A percentile compares a stretch with the other conserved stretches of the same genome.
These are phyloP conservation scores for Creolimax fragrantissima DNA, from an alignment of 78 protist genomes.

Conservation along the genomic window DNA sequence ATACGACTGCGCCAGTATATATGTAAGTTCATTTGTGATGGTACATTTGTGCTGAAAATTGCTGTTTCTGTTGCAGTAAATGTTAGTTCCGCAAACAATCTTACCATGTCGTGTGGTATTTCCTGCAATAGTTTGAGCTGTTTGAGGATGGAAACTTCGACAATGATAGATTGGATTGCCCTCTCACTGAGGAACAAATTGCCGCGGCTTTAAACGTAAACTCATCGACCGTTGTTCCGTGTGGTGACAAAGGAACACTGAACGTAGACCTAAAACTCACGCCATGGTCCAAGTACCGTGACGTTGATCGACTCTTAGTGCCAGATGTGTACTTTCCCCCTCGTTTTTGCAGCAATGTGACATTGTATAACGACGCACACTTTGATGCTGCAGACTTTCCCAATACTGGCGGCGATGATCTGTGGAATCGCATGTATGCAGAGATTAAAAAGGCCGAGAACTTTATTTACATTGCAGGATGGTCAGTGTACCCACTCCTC, in stretches of 20 bases:
- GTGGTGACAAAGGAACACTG: neutral
- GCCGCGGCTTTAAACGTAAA: no score
- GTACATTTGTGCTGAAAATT: neutral
- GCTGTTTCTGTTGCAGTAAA: no score
- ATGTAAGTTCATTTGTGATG: neutral
- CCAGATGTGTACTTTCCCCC: neutral
- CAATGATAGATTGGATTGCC: neutral
- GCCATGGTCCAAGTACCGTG: neutral
- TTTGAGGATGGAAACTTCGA: conserved; percentile 5
- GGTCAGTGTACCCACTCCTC: neutral
- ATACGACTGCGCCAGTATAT: neutral
- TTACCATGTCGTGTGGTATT: neutral
- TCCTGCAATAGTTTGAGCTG: neutral
- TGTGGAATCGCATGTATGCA: conserved; percentile 6
- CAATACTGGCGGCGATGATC: neutral
- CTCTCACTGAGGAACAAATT: no score
- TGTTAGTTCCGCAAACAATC: neutral
- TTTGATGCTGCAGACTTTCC: neutral
- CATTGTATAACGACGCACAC: conserved; percentile 3
- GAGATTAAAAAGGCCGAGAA: neutral
- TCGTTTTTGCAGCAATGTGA: neutral
- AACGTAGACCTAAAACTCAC: neutral
- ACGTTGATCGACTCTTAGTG: neutral
- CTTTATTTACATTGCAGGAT: neutral
- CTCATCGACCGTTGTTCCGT: no score